Conservation (phyloP, 2,329 filamentous ascomycete genomes). For the Raffaelea ambrosiae region DNA sequence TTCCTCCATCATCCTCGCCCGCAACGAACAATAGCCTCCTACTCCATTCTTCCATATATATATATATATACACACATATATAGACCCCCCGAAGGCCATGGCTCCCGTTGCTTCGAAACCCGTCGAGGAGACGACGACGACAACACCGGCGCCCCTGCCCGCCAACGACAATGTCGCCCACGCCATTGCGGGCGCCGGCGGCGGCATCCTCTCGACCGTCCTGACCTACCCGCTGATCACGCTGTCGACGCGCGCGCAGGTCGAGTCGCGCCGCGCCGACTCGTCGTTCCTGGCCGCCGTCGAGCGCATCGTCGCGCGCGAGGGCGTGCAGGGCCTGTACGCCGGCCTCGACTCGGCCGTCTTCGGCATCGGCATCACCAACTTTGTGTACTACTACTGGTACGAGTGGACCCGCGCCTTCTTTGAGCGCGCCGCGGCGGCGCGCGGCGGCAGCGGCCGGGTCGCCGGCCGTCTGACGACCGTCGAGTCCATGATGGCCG, state of each 20-base stretch:
- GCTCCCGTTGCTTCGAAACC: conserved; percentile 12
- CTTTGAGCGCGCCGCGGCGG: conserved; percentile 71
- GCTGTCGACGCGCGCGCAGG: conserved; percentile 92
- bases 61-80: no score
- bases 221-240: conserved; percentile 98
- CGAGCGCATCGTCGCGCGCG: conserved; percentile 78
- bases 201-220: conserved; percentile 90
- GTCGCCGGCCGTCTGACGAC: conserved; percentile 78
- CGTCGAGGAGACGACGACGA: neutral
- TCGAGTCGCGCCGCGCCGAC: conserved; percentile 90
- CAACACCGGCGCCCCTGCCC: conserved; percentile 50
- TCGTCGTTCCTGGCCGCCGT: conserved; percentile 77
- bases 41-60: no score
- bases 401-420: conserved; percentile 92
- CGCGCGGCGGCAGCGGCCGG: conserved; percentile 49
- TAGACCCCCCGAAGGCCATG: no score
- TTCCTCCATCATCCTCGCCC: no score
- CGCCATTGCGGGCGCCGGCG: conserved; percentile 84
- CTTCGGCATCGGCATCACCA: conserved; percentile 96
- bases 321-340: conserved; percentile 84
- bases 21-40: no score
- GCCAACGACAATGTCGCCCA: conserved; percentile 97
- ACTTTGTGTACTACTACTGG: conserved; percentile 99
- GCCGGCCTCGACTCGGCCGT: conserved; percentile 88
- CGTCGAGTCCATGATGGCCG: conserved; percentile 88